Evolutionary conservation across 2,329 filamentous ascomycete genomes (phyloP).

Genomic region (Penicillium polonicum): DNA sequence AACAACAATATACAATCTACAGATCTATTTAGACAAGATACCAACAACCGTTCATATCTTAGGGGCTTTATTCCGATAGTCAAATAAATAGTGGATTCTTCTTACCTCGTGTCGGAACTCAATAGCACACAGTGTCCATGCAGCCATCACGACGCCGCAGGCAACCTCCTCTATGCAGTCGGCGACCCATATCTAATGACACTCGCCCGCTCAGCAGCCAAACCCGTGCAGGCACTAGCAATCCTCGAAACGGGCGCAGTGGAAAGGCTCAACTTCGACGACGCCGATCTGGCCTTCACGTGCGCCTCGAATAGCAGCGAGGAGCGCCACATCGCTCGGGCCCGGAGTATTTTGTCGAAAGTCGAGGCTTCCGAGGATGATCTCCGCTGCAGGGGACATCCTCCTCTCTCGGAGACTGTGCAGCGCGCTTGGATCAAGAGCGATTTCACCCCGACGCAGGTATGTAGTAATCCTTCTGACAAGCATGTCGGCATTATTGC

Average conservation of each 20-base stretch:
- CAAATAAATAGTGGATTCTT: not conserved
- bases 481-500: too few species aligned
- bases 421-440: too few species aligned
- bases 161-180: slow-evolving; percentile 41
- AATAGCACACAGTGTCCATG: slow-evolving; percentile 40
- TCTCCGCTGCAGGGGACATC: too few species aligned
- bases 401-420: too few species aligned
- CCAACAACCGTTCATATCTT: not conserved
- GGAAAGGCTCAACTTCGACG: slow-evolving; percentile 27
- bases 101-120: not conserved
- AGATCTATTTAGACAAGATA: not conserved
- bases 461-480: too few species aligned
- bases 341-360: too few species aligned
- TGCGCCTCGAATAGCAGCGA: too few species aligned
- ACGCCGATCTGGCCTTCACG: too few species aligned
- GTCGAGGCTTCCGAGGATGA: too few species aligned
- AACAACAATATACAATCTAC: not conserved
- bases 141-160: slow-evolving; percentile 43
- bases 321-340: too few species aligned
- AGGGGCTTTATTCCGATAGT: not conserved
- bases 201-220: slow-evolving; percentile 48
- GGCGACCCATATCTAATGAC: slow-evolving; percentile 47
- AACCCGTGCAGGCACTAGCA: slow-evolving; percentile 48
- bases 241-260: slow-evolving; percentile 45
- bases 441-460: too few species aligned